Percentiles rank a stretch among this genome's conserved stretches.
Conservation (phyloP, 2,329 filamentous ascomycete genomes). For the Penicillium hesseltinei region DNA sequence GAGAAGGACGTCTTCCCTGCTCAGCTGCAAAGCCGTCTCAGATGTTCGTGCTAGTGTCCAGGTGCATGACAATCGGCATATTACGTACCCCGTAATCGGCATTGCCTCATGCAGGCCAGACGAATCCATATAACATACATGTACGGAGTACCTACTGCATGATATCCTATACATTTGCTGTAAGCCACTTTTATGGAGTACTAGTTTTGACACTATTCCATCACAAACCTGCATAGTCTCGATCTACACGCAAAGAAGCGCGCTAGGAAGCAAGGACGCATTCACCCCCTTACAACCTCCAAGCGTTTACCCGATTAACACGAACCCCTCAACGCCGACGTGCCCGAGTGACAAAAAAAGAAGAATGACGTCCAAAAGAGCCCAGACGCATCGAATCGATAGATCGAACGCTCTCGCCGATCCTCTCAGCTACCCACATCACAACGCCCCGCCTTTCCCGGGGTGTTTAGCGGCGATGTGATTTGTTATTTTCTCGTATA, state of each 20-base stretch:
- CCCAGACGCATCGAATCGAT: neutral
- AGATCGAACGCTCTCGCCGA: neutral
- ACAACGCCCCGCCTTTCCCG: neutral
- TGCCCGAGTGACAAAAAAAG: neutral
- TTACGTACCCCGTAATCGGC: too few relatives aligned
- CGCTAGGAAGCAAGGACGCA: slow-evolving; percentile 4
- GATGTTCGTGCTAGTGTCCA: neutral
- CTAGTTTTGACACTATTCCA: neutral
- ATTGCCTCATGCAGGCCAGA: neutral
- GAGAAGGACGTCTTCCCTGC: neutral
- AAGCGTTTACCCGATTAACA: neutral
- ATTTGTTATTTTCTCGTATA: neutral
- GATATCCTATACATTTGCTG: neutral
- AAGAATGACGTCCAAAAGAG: neutral
- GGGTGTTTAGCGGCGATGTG: neutral
- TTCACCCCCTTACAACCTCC: neutral
- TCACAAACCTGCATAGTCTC: neutral
- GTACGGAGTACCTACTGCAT: neutral
- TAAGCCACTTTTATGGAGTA: neutral
- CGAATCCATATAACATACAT: neutral
- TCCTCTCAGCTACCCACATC: neutral
- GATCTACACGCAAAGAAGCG: neutral
- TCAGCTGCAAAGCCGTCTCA: neutral
- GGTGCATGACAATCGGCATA: neutral
- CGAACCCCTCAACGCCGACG: neutral